Base-by-base conservation (phyloP, 176 grass and related monocot genomes). In the Panicum miliaceum region DNA sequence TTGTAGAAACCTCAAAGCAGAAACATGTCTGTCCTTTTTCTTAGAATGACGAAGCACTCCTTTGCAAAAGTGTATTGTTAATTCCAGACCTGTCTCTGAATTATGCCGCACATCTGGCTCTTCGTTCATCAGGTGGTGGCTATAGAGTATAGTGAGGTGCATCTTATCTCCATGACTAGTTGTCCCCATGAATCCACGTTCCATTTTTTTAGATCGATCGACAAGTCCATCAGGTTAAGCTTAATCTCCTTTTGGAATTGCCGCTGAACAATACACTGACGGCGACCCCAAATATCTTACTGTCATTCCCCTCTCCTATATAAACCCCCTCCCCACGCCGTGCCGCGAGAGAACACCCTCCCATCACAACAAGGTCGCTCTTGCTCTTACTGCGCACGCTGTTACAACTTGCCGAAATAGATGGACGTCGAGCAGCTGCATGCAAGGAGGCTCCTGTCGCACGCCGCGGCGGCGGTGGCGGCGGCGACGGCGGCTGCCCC, bases 391-490 rank as follows among this genome's bases (percentile, higher is more conserved):
- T 16, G 26, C 54, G 26, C 47, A 58, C 71, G 16, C n/a, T 23
- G 58, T 25, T 18, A 82, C 22, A 19, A 48, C 16, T 18, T 40
- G 41, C 32, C 53, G 18, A 37, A n/a, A 53, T 36, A 48, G 34
- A 94, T 95, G 93, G 88, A 91, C 73, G 75, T 59, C 65, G 75
- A 77, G 22, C 85, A 53, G 43, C 38, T 73, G 47, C 80, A 68
- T 10, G 82, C 65, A 43, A 92, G 94, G 86, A 86, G 78, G 82
- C 91, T 94, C 58, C 58, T 94, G 58, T 79, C 71, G 53, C 73
- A 69, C 68, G 68, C 13, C 83, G 68, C 69, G 0, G 27, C 22
- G 8, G 53, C 29, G 29, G 29, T 32, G 29, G 29, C 29, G 29
- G 29, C 1, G 29, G 68, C 69, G 0, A n/a, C 22, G 8, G 53